phyloP scores from a whole-genome alignment of 2,329 filamentous ascomycete genomes.

The Colletotrichum spaethianum region DNA sequence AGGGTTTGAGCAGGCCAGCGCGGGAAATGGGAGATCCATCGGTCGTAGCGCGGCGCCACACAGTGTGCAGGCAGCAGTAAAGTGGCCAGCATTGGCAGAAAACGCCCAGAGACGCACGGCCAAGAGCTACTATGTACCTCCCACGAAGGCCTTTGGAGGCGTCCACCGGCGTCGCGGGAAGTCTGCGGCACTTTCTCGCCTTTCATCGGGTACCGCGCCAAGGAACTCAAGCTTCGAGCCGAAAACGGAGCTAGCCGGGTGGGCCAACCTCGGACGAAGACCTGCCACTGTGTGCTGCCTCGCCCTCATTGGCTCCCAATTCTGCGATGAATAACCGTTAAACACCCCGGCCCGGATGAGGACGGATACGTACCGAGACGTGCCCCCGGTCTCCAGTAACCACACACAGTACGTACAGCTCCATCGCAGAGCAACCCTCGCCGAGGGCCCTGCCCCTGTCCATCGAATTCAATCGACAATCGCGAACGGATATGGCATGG shows the following conservation, averaged over 20 bases:
- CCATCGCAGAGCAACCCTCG: too few relatives aligned
- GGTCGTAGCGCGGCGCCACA: background rate
- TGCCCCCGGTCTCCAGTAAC: too few relatives aligned
- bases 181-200: constrained; percentile 28
- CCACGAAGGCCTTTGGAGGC: background rate
- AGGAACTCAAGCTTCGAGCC: constrained; percentile 38
- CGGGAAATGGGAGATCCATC: constrained; percentile 34
- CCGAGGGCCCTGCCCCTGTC: constrained; percentile 11
- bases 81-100: background rate
- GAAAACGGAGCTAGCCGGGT: constrained; percentile 36
- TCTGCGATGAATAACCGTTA: background rate
- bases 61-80: constrained; percentile 1
- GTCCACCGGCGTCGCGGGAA: constrained; percentile 12
- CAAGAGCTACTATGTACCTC: constrained; percentile 5
- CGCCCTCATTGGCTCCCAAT: background rate
- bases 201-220: constrained; percentile 36
- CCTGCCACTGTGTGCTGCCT: background rate
- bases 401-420: too few relatives aligned
- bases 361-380: background rate
- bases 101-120: constrained; percentile 24
- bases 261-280: constrained; percentile 10
- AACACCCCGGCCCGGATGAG: background rate
- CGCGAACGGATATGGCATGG: background rate
- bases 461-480: constrained; percentile 15
- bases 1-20: background rate